Base-by-base conservation (phyloP, 331 rosid species). In the Arachis monticola region DNA sequence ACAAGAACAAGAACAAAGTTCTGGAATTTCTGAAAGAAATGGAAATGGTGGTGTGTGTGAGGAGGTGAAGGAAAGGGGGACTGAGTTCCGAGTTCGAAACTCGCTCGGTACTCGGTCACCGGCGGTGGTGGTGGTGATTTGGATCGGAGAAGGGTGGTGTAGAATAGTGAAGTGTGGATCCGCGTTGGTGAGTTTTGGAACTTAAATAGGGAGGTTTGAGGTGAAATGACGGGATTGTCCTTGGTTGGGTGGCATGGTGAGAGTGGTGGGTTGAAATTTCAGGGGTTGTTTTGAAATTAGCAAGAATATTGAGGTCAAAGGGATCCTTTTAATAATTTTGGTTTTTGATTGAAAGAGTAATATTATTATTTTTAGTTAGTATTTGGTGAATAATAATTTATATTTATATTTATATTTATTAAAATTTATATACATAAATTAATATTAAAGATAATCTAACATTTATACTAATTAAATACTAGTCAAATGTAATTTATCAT, bases 101-200 rank as follows among this genome's bases (percentile, higher is more conserved):
- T 44, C 48, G 53, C 11, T 48, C 12, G 84, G 72, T 41, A 85
- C 84, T 77, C 79, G 32, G 75, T 77, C 69, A 17, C 78, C 81
- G 83, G 84, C 67, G 53, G 53, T 48, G 40, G 40, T 2, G 69
- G 81, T 68, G 67, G 44, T 35, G 12, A 7, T 53, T n/a, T 45
- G 38, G 10, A 64, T 10, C 8, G 42, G 10, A 48, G 1, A 11
- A 11, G 2, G 0, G 53, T 58, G 10, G 10, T 30, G 61, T 22
- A 7, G 62, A 3, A 8, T 22, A 2, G 5, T 3, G 3, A 8
- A 65, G 76, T 64, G 70, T 1, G 41, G 57, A 11, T 52, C 22
- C 22, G 64, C 8, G 9, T 35, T 35, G 70, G 11, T 14, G 79
- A 8, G 70, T 0, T 30, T 57, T 30, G 46, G 77, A 44, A 74